A percentile compares a stretch with the other conserved stretches of the same genome.
phyloP scores from a whole-genome alignment of 345 rosid genomes.

The Eutrema japonicum region DNA sequence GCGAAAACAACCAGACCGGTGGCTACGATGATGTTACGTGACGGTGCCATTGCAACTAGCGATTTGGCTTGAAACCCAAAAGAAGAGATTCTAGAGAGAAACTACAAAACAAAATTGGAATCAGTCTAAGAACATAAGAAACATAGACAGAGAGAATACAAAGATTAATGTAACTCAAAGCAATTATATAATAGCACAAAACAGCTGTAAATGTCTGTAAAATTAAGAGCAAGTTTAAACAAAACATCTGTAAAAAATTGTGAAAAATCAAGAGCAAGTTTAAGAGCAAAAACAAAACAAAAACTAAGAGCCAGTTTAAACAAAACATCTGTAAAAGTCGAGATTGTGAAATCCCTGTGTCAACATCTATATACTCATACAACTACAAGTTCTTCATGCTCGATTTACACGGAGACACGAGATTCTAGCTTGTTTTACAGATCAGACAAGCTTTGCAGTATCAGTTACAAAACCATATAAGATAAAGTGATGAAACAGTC shows the following conservation, averaged over 20 bases:
- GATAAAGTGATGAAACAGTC: not conserved
- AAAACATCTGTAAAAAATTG: not conserved
- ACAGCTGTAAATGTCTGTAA: not conserved
- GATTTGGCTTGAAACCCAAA: not conserved
- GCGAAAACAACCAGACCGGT: conserved; percentile 80
- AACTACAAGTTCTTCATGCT: not conserved
- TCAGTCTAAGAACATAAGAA: not conserved
- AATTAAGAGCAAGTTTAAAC: not conserved
- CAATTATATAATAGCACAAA: not conserved
- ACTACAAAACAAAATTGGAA: not conserved
- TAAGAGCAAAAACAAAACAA: conserved; percentile 16
- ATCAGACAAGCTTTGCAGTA: not conserved
- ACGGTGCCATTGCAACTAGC: conserved; percentile 51
- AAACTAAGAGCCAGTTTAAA: not conserved
- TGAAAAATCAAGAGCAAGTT: not conserved
- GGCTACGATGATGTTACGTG: conserved; percentile 73
- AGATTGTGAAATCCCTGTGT: not conserved
- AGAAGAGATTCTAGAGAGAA: not conserved
- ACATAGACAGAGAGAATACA: not conserved
- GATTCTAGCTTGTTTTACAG: not conserved
- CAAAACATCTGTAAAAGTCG: not conserved
- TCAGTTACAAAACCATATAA: not conserved
- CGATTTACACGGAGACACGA: not conserved
- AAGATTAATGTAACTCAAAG: not conserved
- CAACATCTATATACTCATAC: not conserved